Evolutionary conservation across 805 yeast species (phyloP).

Genomic region (Citeromyces matritensis): DNA sequence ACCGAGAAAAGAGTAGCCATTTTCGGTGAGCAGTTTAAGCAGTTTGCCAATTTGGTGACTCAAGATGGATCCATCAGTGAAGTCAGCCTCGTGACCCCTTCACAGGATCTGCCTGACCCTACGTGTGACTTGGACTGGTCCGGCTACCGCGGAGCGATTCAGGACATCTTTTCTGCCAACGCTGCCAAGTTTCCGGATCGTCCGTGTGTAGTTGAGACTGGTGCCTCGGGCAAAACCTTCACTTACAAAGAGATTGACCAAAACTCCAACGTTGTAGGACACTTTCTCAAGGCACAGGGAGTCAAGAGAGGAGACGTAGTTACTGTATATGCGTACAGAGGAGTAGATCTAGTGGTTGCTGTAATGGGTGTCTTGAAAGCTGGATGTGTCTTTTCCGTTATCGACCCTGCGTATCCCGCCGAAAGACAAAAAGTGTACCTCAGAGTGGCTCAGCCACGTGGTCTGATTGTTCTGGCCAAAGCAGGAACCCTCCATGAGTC

Average conservation of each 20-base stretch:
- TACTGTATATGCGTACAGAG: slow-evolving; percentile 95
- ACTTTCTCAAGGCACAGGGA: slow-evolving; percentile 69
- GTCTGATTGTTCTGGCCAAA: slow-evolving; percentile 76
- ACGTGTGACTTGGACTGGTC: slow-evolving; percentile 79
- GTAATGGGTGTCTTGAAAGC: slow-evolving; percentile 97
- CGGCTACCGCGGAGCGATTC: slow-evolving; percentile 88
- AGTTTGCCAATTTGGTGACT: slow-evolving; percentile 26
- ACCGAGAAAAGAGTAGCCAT: slow-evolving; percentile 51
- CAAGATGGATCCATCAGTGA: slow-evolving; percentile 31
- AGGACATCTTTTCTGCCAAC: slow-evolving; percentile 83
- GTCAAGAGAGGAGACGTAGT: slow-evolving; percentile 87
- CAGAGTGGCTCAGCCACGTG: slow-evolving; percentile 86
- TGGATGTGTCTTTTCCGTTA: slow-evolving; percentile 96
- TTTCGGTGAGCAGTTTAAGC: slow-evolving; percentile 58
- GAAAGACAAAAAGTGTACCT: slow-evolving; percentile 91
- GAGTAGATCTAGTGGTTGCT: slow-evolving; percentile 92
- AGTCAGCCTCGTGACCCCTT: slow-evolving; percentile 51
- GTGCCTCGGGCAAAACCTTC: slow-evolving; percentile 51
- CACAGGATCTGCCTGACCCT: slow-evolving; percentile 80
- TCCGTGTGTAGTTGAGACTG: slow-evolving; percentile 84
- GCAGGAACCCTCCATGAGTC: slow-evolving; percentile 73
- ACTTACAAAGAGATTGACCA: slow-evolving; percentile 80
- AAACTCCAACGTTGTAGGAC: slow-evolving; percentile 88
- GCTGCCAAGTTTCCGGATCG: slow-evolving; percentile 78
- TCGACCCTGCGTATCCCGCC: slow-evolving; percentile 98